These are phyloP conservation scores for Schwanniomyces occidentalis DNA, from an alignment of 805 yeast genomes.

Conservation along the genomic window DNA sequence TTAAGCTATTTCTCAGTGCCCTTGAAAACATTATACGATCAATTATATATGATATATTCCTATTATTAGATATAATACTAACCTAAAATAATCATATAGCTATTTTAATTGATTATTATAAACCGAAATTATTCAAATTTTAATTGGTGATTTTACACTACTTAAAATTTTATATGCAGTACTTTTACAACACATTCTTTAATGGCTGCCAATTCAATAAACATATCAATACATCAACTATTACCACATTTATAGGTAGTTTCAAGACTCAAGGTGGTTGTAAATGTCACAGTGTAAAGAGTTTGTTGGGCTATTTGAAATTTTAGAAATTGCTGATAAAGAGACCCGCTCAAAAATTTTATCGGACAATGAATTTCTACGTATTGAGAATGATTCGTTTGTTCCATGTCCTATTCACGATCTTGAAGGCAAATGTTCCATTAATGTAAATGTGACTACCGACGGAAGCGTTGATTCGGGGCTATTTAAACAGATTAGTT, in stretches of 20 bases:
- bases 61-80: too few relatives aligned
- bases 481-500: neutral
- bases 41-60: neutral
- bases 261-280: neutral
- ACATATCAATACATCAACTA: too few relatives aligned
- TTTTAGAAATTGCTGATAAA: neutral
- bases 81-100: too few relatives aligned
- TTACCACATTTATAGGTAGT: neutral
- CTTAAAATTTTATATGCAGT: slow-evolving; percentile 3
- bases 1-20: slow-evolving; percentile 15
- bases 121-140: slow-evolving; percentile 6
- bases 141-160: slow-evolving; percentile 7
- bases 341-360: neutral
- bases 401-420: slow-evolving; percentile 1
- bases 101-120: neutral
- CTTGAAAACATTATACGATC: slow-evolving; percentile 25
- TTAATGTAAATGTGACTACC: too few relatives aligned
- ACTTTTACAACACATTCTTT: neutral
- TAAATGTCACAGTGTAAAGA: neutral
- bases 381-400: neutral
- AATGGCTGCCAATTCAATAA: slow-evolving; percentile 6
- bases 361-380: neutral
- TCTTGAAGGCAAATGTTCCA: too few relatives aligned
- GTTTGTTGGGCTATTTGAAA: neutral
- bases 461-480: too few relatives aligned